Evolutionary conservation across 106 monocot genomes (phyloP), one percentile per base, ranked within the genome.

Genomic region (Phalaenopsis equestris): DNA sequence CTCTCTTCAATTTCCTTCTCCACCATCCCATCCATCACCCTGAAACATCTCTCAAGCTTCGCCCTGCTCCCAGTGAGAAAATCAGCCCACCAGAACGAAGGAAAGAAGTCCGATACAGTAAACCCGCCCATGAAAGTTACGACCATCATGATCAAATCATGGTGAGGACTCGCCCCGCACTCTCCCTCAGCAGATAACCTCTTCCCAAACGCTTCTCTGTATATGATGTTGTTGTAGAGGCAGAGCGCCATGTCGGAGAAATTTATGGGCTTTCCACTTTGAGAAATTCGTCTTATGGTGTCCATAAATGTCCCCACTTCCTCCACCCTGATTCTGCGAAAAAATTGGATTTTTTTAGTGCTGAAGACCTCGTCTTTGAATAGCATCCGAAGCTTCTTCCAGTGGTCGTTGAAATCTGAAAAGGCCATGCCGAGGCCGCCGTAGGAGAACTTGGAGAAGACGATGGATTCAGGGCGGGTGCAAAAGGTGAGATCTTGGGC

Each of bases 401-500:
- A 81, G 18, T 81, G 30, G 0, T 81, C 73, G 1, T 75, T 73
- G 75, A 75, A 79, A 17, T 75, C 75, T 19, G 84, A 58, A 9
- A 21, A 45, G 42, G 43, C 77, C 5, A 81, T 57, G 46, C 73
- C 81, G 11, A 57, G 38, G 7, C 42, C 41, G 42, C 58, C 77
- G 42, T 80, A 78, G 45, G 70, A 21, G 70, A 77, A 45, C 77
- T 67, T 10, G 1, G 42, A 10, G 43, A 6, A 8, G 73, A 39
- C 78, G n/a, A 17, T 10, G 0, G 21, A 18, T 9, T 36, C 9
- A 0, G 81, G 75, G 8, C 85, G 47, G 57, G 42, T 41, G 81
- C 68, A 77, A 42, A 77, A 85, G 56, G 6, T n/a, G 10, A 73
- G 56, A 16, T 85, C 85, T 6, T 85, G 81, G 30, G 23, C 61